Evolutionary conservation across 352 stramenopile genomes (phyloP), one percentile per base, ranked within the genome.

Genomic region (Phytopythium oedochilum): DNA sequence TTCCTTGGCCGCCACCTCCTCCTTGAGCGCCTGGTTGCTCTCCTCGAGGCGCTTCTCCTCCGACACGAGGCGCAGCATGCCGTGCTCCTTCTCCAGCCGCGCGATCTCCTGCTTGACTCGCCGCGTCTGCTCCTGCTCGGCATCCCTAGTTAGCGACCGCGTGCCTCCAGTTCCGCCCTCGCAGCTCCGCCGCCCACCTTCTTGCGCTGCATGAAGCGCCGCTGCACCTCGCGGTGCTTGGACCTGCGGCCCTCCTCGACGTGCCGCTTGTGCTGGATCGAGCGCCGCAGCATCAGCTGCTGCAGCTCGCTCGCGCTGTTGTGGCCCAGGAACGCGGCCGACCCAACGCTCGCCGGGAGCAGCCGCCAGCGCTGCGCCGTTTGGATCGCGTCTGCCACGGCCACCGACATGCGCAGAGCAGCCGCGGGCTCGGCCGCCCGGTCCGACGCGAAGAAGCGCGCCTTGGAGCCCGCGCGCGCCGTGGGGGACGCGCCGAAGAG

Each of bases 141-240:
- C n/a, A n/a, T n/a, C n/a, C n/a, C n/a, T n/a, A n/a, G n/a, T n/a
- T n/a, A n/a, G n/a, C n/a, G n/a, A n/a, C n/a, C n/a, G n/a, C n/a
- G n/a, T n/a, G n/a, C n/a, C n/a, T n/a, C n/a, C n/a, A n/a, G n/a
- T n/a, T n/a, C n/a, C n/a, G n/a, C n/a, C n/a, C n/a, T n/a, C n/a
- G n/a, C 6, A 8, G 38, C 38, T 11, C n/a, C 7, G 7, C 5
- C n/a, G 18, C 43, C 5, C 36, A 68, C 61, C 61, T 81, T 81
- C 57, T 81, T 81, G 50, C 71, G 71, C 53, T 74, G 59, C 68
- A 81, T 81, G 49, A 81, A 81, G 38, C 68, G 65, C 17, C 71
- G 65, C 59, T 81, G 71, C 43, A 78, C 71, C 47, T 81, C 71
- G 22, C 71, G 71, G 49, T 81, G 71, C 31, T 81, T 78, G n/a